Percentiles rank a stretch among this genome's conserved stretches.
Evolutionary conservation across 2,329 filamentous ascomycete species (phyloP).

Genomic region (Sclerotinia subarctica): DNA sequence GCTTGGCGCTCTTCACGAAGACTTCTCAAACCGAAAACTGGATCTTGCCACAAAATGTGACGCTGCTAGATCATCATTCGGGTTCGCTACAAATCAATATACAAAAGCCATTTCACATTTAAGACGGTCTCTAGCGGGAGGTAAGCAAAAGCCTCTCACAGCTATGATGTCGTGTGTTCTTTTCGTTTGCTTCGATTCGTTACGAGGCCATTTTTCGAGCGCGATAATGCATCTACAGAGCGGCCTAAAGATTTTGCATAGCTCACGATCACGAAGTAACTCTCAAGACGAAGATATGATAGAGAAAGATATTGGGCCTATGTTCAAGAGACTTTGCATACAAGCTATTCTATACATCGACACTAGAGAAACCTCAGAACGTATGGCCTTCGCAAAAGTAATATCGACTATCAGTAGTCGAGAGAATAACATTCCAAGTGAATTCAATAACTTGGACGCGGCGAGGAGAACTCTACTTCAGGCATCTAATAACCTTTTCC

Average conservation of each 20-base stretch:
- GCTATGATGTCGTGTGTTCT: slow-evolving; percentile 36
- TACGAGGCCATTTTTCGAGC: slow-evolving; percentile 33
- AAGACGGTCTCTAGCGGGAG: slow-evolving; percentile 27
- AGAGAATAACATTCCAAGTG: slow-evolving; percentile 24
- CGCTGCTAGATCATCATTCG: slow-evolving; percentile 18
- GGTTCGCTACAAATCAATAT: slow-evolving; percentile 35
- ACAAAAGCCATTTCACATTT: slow-evolving; percentile 35
- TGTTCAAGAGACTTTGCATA: slow-evolving; percentile 33
- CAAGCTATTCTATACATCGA: slow-evolving; percentile 37
- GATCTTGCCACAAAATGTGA: slow-evolving; percentile 18
- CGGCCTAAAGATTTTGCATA: slow-evolving; percentile 34
- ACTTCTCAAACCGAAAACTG: slow-evolving; percentile 28
- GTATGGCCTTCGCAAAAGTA: slow-evolving; percentile 26
- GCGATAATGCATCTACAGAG: slow-evolving; percentile 36
- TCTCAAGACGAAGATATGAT: slow-evolving; percentile 26
- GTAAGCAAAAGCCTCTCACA: slow-evolving; percentile 30
- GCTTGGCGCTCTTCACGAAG: slow-evolving; percentile 35
- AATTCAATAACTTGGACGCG: slow-evolving; percentile 30
- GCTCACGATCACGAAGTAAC: slow-evolving; percentile 21
- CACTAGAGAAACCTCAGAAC: slow-evolving; percentile 26
- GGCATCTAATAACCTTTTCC: slow-evolving; percentile 31
- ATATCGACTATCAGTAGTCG: slow-evolving; percentile 24
- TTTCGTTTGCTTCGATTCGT: slow-evolving; percentile 36
- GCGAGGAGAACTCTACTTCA: slow-evolving; percentile 30
- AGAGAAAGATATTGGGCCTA: slow-evolving; percentile 29